These are phyloP conservation scores for Naganishia randhawae DNA, from an alignment of 768 basidiomycete species.

Conservation along the genomic window DNA sequence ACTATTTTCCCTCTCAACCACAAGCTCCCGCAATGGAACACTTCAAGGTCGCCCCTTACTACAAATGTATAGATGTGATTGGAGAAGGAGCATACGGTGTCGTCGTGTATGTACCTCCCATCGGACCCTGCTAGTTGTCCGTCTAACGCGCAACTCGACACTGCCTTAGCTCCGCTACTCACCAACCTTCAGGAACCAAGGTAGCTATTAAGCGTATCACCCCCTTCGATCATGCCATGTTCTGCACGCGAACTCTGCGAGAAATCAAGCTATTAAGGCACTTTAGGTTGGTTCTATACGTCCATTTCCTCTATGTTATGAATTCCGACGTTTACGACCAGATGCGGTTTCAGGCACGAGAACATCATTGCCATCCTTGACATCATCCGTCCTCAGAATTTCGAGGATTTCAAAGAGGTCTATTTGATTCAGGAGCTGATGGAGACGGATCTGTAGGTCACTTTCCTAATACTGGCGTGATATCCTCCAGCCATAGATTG, in stretches of 20 bases:
- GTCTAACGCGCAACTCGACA: not conserved
- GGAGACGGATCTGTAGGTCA: conserved; percentile 72
- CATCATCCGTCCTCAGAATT: conserved; percentile 73
- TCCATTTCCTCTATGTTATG: not conserved
- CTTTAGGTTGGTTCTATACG: conserved; percentile 54
- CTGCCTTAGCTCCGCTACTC: conserved; percentile 64
- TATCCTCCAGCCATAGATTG: not conserved
- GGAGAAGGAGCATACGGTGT: conserved; percentile 76
- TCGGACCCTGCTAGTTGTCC: not conserved
- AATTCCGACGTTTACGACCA: too few species aligned
- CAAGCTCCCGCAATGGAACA: conserved; percentile 28
- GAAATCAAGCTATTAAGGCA: conserved; percentile 71
- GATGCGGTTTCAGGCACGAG: conserved; percentile 34
- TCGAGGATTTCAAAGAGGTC: conserved; percentile 83
- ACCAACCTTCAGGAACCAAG: conserved; percentile 77
- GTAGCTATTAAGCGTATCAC: conserved; percentile 97
- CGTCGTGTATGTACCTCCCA: conserved; percentile 59
- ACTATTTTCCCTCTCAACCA: too few species aligned
- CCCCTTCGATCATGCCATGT: conserved; percentile 94
- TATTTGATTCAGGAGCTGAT: conserved; percentile 73
- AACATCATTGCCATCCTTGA: conserved; percentile 88
- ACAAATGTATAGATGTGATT: conserved; percentile 47
- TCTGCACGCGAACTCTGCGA: conserved; percentile 77
- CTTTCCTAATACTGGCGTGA: not conserved
- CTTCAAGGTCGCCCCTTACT: conserved; percentile 43